A percentile compares a stretch with the other conserved stretches of the same genome.
phyloP scores from a whole-genome alignment of 768 basidiomycete species.

The Calocybe indica region DNA sequence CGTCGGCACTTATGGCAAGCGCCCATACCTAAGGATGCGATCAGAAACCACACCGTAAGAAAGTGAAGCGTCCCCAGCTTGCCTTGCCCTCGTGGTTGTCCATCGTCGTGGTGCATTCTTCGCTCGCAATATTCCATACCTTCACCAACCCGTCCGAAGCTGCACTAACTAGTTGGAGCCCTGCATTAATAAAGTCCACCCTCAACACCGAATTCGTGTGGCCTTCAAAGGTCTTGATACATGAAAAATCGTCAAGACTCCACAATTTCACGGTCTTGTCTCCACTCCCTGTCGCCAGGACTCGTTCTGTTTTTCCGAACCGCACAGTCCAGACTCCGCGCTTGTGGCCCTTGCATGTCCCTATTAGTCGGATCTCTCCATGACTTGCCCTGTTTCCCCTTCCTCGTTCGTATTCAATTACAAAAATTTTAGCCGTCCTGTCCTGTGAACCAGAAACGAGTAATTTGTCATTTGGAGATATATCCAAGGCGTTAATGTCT shows the following conservation, averaged over 20 bases:
- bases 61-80: slow-evolving; percentile 14
- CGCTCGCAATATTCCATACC: slow-evolving; percentile 87
- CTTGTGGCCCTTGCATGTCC: slow-evolving; percentile 94
- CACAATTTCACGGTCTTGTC: slow-evolving; percentile 94
- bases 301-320: slow-evolving; percentile 77
- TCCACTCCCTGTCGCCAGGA: slow-evolving; percentile 90
- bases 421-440: slow-evolving; percentile 87
- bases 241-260: slow-evolving; percentile 91
- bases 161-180: slow-evolving; percentile 81
- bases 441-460: slow-evolving; percentile 96
- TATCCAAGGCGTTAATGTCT: slow-evolving; percentile 95
- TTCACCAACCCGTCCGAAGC: slow-evolving; percentile 96
- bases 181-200: slow-evolving; percentile 83
- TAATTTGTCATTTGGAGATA: slow-evolving; percentile 82
- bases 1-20: slow-evolving; percentile 75
- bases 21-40: slow-evolving; percentile 83
- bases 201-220: slow-evolving; percentile 95
- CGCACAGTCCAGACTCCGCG: slow-evolving; percentile 93
- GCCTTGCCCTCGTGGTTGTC: slow-evolving; percentile 99
- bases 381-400: slow-evolving; percentile 36
- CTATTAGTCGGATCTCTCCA: slow-evolving; percentile 71
- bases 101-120: slow-evolving; percentile 81
- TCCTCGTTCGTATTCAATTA: slow-evolving; percentile 51
- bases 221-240: slow-evolving; percentile 95
- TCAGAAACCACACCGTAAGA: not conserved